Percentiles rank a stretch among this genome's conserved stretches.
These are phyloP conservation scores for Drosera spatulata DNA, from an alignment of 179 eudicot species.

Conservation along the genomic window DNA sequence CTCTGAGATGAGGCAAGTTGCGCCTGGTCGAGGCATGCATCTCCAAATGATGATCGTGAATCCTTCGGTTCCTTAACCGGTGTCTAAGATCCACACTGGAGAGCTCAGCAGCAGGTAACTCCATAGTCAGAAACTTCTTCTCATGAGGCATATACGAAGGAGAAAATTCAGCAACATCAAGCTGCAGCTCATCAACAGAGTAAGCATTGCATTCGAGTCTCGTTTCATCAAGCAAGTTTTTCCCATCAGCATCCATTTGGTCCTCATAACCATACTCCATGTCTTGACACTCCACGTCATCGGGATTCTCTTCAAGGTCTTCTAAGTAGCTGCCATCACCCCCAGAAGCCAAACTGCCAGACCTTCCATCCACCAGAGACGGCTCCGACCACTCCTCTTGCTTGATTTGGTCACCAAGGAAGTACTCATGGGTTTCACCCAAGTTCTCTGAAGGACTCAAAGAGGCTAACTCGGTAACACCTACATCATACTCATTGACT, in stretches of 20 bases:
- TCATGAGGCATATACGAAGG: slow-evolving; percentile 19
- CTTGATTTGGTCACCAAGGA: slow-evolving; percentile 18
- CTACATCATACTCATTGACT: slow-evolving; percentile 16
- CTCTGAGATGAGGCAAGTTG: slow-evolving; percentile 10
- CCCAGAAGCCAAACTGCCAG: slow-evolving; percentile 26
- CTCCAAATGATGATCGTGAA: slow-evolving; percentile 12
- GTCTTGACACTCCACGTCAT: slow-evolving; percentile 20
- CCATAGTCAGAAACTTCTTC: slow-evolving; percentile 22
- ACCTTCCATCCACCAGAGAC: slow-evolving; percentile 41
- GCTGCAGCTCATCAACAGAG: slow-evolving; percentile 15
- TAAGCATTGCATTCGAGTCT: slow-evolving; percentile 18
- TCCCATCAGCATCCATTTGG: slow-evolving; percentile 20
- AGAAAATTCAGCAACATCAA: slow-evolving; percentile 7
- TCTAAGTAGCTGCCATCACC: slow-evolving; percentile 26
- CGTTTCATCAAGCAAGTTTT: slow-evolving; percentile 11
- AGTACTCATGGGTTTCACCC: slow-evolving; percentile 36
- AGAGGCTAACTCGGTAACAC: slow-evolving; percentile 11
- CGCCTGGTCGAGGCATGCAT: slow-evolving; percentile 18
- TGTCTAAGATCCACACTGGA: slow-evolving; percentile 43
- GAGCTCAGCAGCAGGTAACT: slow-evolving; percentile 15
- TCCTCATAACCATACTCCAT: slow-evolving; percentile 23
- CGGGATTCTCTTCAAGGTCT: slow-evolving; percentile 23
- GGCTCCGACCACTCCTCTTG: slow-evolving; percentile 52
- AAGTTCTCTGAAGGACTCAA: slow-evolving; percentile 15
- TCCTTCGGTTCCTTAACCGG: slow-evolving; percentile 32